phyloP scores from a whole-genome alignment of 2,329 filamentous ascomycete species.

The Acrocalymma vagum region DNA sequence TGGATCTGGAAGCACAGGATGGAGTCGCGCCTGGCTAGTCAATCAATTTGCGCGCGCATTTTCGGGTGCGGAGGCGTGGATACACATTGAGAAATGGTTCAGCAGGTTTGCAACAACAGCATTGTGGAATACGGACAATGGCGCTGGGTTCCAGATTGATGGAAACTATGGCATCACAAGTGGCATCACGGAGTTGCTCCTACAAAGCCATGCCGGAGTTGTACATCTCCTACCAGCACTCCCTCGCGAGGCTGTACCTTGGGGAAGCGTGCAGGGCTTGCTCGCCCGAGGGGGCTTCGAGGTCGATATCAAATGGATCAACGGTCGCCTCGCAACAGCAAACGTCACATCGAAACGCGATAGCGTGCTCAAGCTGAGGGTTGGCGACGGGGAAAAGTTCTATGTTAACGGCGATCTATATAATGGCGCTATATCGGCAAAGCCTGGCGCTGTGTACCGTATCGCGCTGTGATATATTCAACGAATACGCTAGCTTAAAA shows the following conservation, averaged over 20 bases:
- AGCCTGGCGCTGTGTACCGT: no score
- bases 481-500: no score
- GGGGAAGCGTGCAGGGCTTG: conserved; percentile 21
- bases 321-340: conserved; percentile 10
- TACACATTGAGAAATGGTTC: neutral
- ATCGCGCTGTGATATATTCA: no score
- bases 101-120: conserved; percentile 1
- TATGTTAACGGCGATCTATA: no score
- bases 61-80: conserved; percentile 38
- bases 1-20: conserved; percentile 55
- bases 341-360: conserved; percentile 14
- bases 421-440: no score
- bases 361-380: conserved; percentile 24
- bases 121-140: conserved; percentile 5
- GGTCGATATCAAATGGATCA: conserved; percentile 24
- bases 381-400: no score
- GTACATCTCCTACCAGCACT: conserved; percentile 23
- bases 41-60: conserved; percentile 57
- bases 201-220: conserved; percentile 41
- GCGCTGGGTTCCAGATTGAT: conserved; percentile 55
- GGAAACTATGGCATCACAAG: conserved; percentile 58
- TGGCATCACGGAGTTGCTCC: conserved; percentile 55
- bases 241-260: conserved; percentile 14
- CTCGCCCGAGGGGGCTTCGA: conserved; percentile 24
- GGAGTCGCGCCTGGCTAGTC: conserved; percentile 59